Percentiles rank a stretch among this genome's conserved stretches.
Evolutionary conservation across 805 yeast species (phyloP).

Genomic region (Zygosaccharomyces bailii): DNA sequence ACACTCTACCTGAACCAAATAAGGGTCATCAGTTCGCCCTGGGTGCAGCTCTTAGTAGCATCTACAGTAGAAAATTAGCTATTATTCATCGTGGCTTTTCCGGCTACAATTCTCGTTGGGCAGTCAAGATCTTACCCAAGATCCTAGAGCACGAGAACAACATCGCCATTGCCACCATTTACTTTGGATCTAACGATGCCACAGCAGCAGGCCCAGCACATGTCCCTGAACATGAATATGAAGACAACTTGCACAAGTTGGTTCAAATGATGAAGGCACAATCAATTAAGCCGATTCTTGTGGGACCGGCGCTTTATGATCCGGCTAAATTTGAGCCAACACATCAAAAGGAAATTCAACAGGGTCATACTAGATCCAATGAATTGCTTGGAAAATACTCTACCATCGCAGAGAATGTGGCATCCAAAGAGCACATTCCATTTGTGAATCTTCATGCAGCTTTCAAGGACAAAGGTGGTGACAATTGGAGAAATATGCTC

Average conservation of each 20-base stretch:
- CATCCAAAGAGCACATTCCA: constrained; percentile 48
- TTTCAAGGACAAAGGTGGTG: constrained; percentile 38
- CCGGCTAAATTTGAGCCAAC: constrained; percentile 39
- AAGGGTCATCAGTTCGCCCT: constrained; percentile 41
- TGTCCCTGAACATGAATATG: constrained; percentile 51
- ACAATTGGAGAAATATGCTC: constrained; percentile 42
- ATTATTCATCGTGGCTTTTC: constrained; percentile 69
- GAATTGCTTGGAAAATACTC: constrained; percentile 48
- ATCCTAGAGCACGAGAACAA: constrained; percentile 49
- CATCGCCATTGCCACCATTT: constrained; percentile 50
- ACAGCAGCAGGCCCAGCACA: constrained; percentile 43
- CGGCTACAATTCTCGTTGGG: constrained; percentile 73
- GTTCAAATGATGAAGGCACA: constrained; percentile 40
- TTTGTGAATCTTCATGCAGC: constrained; percentile 53
- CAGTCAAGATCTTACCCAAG: constrained; percentile 45
- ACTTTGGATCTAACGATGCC: constrained; percentile 82
- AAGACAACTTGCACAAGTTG: constrained; percentile 45
- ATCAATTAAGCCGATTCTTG: constrained; percentile 51
- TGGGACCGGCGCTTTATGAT: constrained; percentile 63
- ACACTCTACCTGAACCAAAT: constrained; percentile 31
- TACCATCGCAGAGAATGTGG: constrained; percentile 46
- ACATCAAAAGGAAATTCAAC: constrained; percentile 34
- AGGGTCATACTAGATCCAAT: constrained; percentile 46
- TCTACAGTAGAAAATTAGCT: constrained; percentile 62
- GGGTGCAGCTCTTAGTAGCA: constrained; percentile 48